These are phyloP conservation scores for Diaporthe citriasiana DNA, from an alignment of 2,329 filamentous ascomycete species.

Conservation along the genomic window DNA sequence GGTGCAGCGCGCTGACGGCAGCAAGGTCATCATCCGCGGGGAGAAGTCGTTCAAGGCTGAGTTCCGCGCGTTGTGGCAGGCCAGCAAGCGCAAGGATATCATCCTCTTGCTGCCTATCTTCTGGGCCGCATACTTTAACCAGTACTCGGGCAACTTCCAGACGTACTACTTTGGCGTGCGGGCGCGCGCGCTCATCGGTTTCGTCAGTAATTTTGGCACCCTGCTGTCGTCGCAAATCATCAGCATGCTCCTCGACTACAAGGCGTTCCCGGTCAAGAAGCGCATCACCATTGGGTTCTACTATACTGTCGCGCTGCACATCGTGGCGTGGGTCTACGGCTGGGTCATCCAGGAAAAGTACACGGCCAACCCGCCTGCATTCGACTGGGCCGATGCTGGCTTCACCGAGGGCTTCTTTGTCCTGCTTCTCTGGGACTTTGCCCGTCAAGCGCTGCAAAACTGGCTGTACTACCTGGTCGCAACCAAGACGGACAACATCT, in stretches of 20 bases:
- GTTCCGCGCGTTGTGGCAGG: conserved; percentile 53
- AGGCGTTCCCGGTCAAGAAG: conserved; percentile 50
- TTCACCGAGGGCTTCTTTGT: conserved; percentile 38
- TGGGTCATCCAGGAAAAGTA: conserved; percentile 26
- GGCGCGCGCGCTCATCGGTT: conserved; percentile 57
- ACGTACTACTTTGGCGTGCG: conserved; percentile 58
- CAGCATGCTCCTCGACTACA: conserved; percentile 26
- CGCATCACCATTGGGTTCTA: conserved; percentile 60
- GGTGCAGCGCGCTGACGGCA: conserved; percentile 59
- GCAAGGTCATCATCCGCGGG: conserved; percentile 49
- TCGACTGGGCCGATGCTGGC: conserved; percentile 27
- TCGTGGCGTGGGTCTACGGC: conserved; percentile 33
- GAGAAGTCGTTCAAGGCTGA: conserved; percentile 51
- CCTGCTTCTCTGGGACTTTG: conserved; percentile 46
- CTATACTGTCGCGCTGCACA: conserved; percentile 27
- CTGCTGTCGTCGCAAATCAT: conserved; percentile 22
- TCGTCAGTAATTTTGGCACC: conserved; percentile 36
- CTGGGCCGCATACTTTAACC: conserved; percentile 29
- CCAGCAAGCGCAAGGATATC: conserved; percentile 52
- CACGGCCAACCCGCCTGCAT: conserved; percentile 34
- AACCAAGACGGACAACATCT: conserved; percentile 69
- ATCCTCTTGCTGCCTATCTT: conserved; percentile 53
- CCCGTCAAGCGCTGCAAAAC: conserved; percentile 46
- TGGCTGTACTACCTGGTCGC: conserved; percentile 50
- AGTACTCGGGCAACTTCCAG: conserved; percentile 51